Evolutionary conservation across 768 basidiomycete species (phyloP).

Genomic region (Leccinum boreale): DNA sequence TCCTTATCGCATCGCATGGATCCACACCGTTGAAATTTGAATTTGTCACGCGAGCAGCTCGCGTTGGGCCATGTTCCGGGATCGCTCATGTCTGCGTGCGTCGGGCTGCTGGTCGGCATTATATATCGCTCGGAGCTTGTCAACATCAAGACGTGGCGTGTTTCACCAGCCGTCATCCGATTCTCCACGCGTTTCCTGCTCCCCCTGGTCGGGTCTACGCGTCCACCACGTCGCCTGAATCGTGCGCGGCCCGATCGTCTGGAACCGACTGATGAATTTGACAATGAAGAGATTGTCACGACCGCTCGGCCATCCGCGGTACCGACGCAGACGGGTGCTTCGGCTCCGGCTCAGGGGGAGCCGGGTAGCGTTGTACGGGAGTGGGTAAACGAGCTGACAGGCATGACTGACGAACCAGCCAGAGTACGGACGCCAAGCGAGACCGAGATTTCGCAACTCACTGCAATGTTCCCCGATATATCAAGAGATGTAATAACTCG

Average conservation of each 20-base stretch:
- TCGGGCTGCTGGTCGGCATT: slow-evolving; percentile 70
- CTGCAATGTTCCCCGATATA: slow-evolving; percentile 81
- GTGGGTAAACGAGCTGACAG: slow-evolving; percentile 80
- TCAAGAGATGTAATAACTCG: slow-evolving; percentile 69
- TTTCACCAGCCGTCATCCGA: slow-evolving; percentile 56
- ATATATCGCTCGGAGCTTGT: slow-evolving; percentile 83
- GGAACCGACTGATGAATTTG: slow-evolving; percentile 17
- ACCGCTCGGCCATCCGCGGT: slow-evolving; percentile 47
- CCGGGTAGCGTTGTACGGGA: slow-evolving; percentile 57
- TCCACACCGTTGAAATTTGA: background rate
- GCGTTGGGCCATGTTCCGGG: slow-evolving; percentile 64
- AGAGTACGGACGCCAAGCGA: slow-evolving; percentile 72
- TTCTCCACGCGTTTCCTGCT: slow-evolving; percentile 56
- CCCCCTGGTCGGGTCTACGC: slow-evolving; percentile 65
- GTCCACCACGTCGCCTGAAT: slow-evolving; percentile 62
- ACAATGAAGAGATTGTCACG: slow-evolving; percentile 60
- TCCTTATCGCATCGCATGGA: background rate
- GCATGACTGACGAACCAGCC: slow-evolving; percentile 51
- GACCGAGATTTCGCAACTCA: slow-evolving; percentile 69
- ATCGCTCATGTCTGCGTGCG: slow-evolving; percentile 54
- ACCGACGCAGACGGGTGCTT: slow-evolving; percentile 21
- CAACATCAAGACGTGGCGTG: slow-evolving; percentile 74
- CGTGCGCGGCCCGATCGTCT: slow-evolving; percentile 66
- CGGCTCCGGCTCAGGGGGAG: slow-evolving; percentile 21
- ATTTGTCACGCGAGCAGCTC: slow-evolving; percentile 43